Conservation (phyloP, 2,329 filamentous ascomycete species). For the Calonectria ilicicola region DNA sequence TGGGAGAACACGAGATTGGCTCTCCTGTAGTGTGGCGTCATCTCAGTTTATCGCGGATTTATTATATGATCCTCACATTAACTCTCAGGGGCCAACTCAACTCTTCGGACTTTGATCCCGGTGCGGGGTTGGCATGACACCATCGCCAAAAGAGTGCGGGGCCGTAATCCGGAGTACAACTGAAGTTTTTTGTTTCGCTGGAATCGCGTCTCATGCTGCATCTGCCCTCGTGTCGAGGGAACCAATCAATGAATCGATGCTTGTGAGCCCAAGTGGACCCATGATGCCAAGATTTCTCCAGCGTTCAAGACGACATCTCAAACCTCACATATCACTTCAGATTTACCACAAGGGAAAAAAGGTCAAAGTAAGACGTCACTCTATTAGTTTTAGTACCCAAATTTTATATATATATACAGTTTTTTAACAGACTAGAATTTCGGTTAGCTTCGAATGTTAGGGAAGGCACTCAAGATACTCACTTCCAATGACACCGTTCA, state of each 20-base stretch:
- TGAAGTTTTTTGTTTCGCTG: not conserved
- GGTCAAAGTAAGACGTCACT: not conserved
- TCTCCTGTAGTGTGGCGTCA: not conserved
- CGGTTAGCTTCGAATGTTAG: not conserved
- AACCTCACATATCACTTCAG: not conserved
- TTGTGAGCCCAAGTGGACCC: not conserved
- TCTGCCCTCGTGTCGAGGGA: not conserved
- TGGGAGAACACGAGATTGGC: no score
- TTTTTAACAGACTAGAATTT: conserved; percentile 23
- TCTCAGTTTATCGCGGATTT: no score
- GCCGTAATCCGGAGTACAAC: not conserved
- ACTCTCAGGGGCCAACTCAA: no score
- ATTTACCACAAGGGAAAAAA: not conserved
- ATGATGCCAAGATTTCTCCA: not conserved
- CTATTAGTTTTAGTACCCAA: not conserved
- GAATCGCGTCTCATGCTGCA: not conserved
- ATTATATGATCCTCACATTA: no score
- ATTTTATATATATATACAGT: not conserved
- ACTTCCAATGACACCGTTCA: conserved; percentile 37
- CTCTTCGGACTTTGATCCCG: not conserved
- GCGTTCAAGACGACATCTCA: not conserved
- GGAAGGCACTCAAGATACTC: not conserved
- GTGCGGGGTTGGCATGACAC: not conserved
- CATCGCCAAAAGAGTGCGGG: not conserved
- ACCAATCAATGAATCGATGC: not conserved